Conservation (phyloP, 2,329 filamentous ascomycete species). For the Beauveria sp. region DNA sequence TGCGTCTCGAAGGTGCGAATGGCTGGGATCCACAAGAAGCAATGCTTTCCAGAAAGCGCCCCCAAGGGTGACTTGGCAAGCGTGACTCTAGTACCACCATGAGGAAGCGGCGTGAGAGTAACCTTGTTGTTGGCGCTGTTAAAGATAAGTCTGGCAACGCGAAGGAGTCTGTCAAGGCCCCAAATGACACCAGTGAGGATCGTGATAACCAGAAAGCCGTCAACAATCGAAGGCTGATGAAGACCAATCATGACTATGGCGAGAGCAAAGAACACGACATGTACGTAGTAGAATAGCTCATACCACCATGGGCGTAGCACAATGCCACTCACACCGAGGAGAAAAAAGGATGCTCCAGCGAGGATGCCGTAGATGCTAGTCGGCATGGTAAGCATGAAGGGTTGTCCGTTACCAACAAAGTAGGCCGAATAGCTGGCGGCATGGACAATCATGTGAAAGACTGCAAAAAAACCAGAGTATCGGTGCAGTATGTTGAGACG, state of each 20-base stretch:
- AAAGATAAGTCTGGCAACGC: constrained; percentile 34
- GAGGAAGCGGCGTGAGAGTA: constrained; percentile 43
- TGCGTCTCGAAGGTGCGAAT: constrained; percentile 52
- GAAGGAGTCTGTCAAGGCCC: constrained; percentile 41
- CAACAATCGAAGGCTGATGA: constrained; percentile 40
- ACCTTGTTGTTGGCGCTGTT: constrained; percentile 44
- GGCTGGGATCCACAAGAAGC: constrained; percentile 55
- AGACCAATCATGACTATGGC: constrained; percentile 40
- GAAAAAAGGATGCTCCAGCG: constrained; percentile 37
- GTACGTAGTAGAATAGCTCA: constrained; percentile 47
- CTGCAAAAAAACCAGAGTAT: constrained; percentile 41
- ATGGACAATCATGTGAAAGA: constrained; percentile 39
- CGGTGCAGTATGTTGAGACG: constrained; percentile 51
- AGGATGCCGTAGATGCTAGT: constrained; percentile 41
- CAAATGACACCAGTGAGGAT: constrained; percentile 39
- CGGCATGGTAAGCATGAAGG: constrained; percentile 25
- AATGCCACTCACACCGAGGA: constrained; percentile 34
- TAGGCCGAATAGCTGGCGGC: constrained; percentile 33
- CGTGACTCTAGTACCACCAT: constrained; percentile 47
- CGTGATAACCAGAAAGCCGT: constrained; percentile 35
- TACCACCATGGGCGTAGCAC: constrained; percentile 41
- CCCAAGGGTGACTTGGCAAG: constrained; percentile 40
- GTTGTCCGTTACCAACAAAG: constrained; percentile 25
- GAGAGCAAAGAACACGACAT: constrained; percentile 41
- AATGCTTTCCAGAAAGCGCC: constrained; percentile 49